Conservation (phyloP, 2,329 filamentous ascomycete species). For the Hypoxylon sp. region DNA sequence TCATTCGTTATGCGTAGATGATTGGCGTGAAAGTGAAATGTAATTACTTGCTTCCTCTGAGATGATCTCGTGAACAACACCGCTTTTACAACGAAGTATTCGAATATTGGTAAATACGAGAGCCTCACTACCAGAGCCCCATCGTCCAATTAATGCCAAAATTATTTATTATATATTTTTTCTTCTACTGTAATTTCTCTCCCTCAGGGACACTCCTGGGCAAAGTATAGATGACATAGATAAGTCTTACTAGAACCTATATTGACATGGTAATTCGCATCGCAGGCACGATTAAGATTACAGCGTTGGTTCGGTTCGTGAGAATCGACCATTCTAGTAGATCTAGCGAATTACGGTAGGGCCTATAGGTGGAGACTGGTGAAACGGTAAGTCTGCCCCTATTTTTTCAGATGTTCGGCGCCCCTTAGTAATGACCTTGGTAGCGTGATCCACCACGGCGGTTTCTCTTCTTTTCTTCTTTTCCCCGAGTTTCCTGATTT, state of each 20-base stretch:
- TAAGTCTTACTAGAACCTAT: slow-evolving; percentile 6
- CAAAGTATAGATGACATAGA: slow-evolving; percentile 2
- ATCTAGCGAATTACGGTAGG: slow-evolving; percentile 30
- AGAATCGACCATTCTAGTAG: slow-evolving; percentile 9
- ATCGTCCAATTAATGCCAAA: slow-evolving; percentile 12
- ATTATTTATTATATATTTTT: background rate
- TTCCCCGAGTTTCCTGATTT: slow-evolving; percentile 33
- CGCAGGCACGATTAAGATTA: slow-evolving; percentile 1
- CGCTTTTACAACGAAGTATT: background rate
- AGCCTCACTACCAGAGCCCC: slow-evolving; percentile 2
- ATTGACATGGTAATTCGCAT: slow-evolving; percentile 10
- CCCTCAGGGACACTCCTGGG: slow-evolving; percentile 12
- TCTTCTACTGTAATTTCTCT: background rate
- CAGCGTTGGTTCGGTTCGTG: slow-evolving; percentile 4
- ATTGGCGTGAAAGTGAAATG: slow-evolving; percentile 14
- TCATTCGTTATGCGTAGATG: slow-evolving; percentile 1
- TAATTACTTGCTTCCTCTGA: background rate
- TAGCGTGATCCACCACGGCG: slow-evolving; percentile 7
- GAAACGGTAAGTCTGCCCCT: slow-evolving; percentile 31
- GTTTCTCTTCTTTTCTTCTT: slow-evolving; percentile 19
- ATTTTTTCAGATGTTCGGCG: slow-evolving; percentile 32
- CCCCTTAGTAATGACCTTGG: slow-evolving; percentile 22
- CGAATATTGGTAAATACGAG: no score
- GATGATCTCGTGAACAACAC: background rate
- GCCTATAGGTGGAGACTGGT: slow-evolving; percentile 22